Evolutionary conservation across 164 flowering plant species (phyloP).

Genomic region (Chimonanthus praecox): DNA sequence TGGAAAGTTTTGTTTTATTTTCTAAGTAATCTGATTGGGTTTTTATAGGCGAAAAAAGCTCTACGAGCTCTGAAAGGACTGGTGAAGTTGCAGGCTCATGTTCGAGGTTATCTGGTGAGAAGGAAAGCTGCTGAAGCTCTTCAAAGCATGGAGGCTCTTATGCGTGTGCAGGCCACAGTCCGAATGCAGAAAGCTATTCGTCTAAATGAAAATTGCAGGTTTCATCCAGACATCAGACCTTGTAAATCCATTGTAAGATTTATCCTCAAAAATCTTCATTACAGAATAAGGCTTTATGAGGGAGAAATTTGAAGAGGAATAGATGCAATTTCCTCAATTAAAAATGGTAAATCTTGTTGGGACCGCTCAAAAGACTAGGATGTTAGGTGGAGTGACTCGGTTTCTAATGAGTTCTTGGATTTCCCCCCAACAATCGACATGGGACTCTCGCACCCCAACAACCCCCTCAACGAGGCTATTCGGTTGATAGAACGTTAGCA

Average conservation of each 20-base stretch:
- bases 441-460: too few species aligned
- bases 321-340: too few species aligned
- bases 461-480: too few species aligned
- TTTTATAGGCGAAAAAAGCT: constrained; percentile 51
- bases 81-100: constrained; percentile 15
- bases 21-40: not conserved
- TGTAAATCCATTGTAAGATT: constrained; percentile 41
- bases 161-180: constrained; percentile 45
- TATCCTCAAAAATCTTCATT: too few species aligned
- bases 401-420: too few species aligned
- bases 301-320: too few species aligned
- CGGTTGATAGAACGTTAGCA: too few species aligned
- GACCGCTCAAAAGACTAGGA: too few species aligned
- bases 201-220: constrained; percentile 15
- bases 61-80: constrained; percentile 56
- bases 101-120: constrained; percentile 56
- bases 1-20: not conserved
- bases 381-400: too few species aligned
- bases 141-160: constrained; percentile 55
- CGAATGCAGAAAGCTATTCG: constrained; percentile 28
- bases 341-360: too few species aligned
- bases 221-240: constrained; percentile 22
- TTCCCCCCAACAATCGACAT: too few species aligned
- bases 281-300: too few species aligned
- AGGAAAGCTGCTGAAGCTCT: constrained; percentile 52